Percentiles rank a stretch among this genome's conserved stretches.
Evolutionary conservation across 441 rosid species (phyloP).

Genomic region (Gossypium laxum): DNA sequence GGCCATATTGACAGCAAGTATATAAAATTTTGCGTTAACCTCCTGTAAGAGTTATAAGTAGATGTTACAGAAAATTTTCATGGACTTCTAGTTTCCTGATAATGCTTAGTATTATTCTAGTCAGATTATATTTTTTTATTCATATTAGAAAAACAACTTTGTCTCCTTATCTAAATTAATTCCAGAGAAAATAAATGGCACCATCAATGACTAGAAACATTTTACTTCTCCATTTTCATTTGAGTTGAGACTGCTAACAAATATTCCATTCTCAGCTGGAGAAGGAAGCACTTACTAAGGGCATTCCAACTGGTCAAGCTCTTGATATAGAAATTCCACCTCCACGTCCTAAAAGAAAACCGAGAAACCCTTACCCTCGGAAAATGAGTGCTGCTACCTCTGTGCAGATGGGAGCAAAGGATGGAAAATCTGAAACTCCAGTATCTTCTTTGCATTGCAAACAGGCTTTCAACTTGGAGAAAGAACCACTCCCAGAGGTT

Average conservation of each 20-base stretch:
- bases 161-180: neutral
- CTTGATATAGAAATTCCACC: slow-evolving; percentile 85
- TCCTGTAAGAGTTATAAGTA: neutral
- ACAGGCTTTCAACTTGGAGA: slow-evolving; percentile 55
- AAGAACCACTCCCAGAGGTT: slow-evolving; percentile 56
- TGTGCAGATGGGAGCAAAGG: slow-evolving; percentile 40
- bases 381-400: slow-evolving; percentile 45
- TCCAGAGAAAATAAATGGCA: slow-evolving; percentile 1
- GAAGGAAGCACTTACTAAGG: slow-evolving; percentile 86
- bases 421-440: slow-evolving; percentile 38
- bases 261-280: slow-evolving; percentile 55
- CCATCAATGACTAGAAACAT: neutral
- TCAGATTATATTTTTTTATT: neutral
- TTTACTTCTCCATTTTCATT: slow-evolving; percentile 9
- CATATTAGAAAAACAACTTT: neutral
- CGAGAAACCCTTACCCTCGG: slow-evolving; percentile 87
- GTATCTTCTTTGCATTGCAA: slow-evolving; percentile 38
- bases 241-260: slow-evolving; percentile 6
- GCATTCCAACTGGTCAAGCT: slow-evolving; percentile 65
- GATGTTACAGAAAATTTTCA: neutral
- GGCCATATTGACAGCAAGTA: neutral
- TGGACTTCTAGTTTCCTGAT: slow-evolving; percentile 4
- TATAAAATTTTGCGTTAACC: neutral
- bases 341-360: slow-evolving; percentile 96
- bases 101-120: neutral